Conservation (phyloP, 2,329 filamentous ascomycete genomes). For the Hymenoscyphus fructigenus region DNA sequence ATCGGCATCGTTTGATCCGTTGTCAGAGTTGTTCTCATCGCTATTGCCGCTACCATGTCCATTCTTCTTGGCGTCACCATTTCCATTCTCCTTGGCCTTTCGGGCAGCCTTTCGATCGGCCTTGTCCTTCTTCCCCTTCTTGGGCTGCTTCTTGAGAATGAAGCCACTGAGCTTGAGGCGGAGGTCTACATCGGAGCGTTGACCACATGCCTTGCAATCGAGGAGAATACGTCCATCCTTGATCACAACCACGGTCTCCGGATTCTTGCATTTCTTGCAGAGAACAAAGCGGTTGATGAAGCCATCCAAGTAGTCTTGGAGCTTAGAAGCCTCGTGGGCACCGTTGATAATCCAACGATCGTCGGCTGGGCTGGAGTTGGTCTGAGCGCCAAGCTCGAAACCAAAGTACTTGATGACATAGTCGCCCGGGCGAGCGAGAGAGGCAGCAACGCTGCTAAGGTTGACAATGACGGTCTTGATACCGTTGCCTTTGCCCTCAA, state of each 20-base stretch:
- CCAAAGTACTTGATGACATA: slow-evolving; percentile 99
- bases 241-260: slow-evolving; percentile 93
- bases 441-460: slow-evolving; percentile 87
- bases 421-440: slow-evolving; percentile 85
- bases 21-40: slow-evolving; percentile 61
- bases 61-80: slow-evolving; percentile 52
- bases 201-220: slow-evolving; percentile 98
- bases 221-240: slow-evolving; percentile 90
- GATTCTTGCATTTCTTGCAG: slow-evolving; percentile 99
- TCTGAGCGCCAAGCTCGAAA: slow-evolving; percentile 97
- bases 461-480: slow-evolving; percentile 99
- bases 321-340: slow-evolving; percentile 89
- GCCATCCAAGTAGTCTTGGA: slow-evolving; percentile 96
- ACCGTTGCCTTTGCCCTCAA: slow-evolving; percentile 99
- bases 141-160: slow-evolving; percentile 92
- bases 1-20: slow-evolving; percentile 51
- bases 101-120: slow-evolving; percentile 86
- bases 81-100: slow-evolving; percentile 71
- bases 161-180: slow-evolving; percentile 96
- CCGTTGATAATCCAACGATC: slow-evolving; percentile 99
- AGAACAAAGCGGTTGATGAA: slow-evolving; percentile 99
- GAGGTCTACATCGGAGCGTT: slow-evolving; percentile 86
- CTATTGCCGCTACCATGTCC: slow-evolving; percentile 55
- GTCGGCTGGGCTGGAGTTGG: slow-evolving; percentile 94
- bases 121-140: slow-evolving; percentile 98